Evolutionary conservation across 495 filamentous ascomycete species (phyloP).

Genomic region (Platismatia glauca): DNA sequence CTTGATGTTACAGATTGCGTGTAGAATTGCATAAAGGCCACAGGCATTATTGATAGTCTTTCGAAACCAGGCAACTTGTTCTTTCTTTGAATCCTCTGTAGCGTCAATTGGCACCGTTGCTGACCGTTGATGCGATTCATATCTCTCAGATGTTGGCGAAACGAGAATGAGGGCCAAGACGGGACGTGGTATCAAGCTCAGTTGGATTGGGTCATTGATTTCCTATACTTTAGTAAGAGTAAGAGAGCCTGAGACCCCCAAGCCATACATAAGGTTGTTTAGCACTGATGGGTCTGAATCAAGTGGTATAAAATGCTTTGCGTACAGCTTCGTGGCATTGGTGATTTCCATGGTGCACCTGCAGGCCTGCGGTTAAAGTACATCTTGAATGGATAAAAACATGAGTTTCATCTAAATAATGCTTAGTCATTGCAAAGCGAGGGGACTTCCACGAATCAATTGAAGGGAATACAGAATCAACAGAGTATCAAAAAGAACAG

Average conservation of each 20-base stretch:
- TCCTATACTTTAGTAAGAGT: too few species aligned
- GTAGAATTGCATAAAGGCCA: constrained; percentile 29
- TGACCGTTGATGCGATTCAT: constrained; percentile 21
- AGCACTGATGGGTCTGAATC: constrained; percentile 24
- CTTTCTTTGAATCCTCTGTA: background rate
- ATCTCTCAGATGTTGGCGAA: constrained; percentile 18
- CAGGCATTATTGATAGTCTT: constrained; percentile 34
- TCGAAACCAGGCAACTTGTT: constrained; percentile 27
- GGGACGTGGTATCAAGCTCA: constrained; percentile 23
- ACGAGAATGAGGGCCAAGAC: constrained; percentile 25
- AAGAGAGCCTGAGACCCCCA: constrained; percentile 28
- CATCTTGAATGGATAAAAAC: too few species aligned
- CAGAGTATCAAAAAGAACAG: too few species aligned
- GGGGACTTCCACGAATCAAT: too few species aligned
- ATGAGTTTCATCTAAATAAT: too few species aligned
- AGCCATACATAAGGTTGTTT: constrained; percentile 30
- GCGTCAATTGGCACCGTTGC: too few species aligned
- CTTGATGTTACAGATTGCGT: constrained; percentile 25
- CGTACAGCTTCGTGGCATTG: too few species aligned
- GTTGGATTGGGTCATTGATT: constrained; percentile 25
- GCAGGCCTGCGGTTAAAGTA: too few species aligned
- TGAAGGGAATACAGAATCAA: too few species aligned
- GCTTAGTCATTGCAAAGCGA: too few species aligned
- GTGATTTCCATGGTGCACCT: too few species aligned
- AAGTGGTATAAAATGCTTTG: constrained; percentile 6